phyloP scores from a whole-genome alignment of 352 stramenopile species.

The Pythium scleroteichum region DNA sequence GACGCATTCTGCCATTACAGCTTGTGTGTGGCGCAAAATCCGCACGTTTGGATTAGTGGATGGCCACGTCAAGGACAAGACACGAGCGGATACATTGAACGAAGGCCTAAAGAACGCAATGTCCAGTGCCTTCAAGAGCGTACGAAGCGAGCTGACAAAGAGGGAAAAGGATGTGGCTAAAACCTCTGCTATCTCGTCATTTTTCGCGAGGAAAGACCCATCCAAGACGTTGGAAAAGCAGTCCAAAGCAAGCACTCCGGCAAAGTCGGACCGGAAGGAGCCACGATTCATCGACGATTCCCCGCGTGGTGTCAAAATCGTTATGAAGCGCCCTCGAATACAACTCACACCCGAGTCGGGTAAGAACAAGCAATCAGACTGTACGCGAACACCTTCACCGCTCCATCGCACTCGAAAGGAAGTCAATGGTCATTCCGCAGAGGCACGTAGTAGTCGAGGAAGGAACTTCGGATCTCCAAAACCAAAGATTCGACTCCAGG shows the following conservation, averaged over 20 bases:
- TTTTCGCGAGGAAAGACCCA: conserved; percentile 1
- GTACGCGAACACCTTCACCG: no score
- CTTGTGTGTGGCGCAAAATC: conserved; percentile 74
- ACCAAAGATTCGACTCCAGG: conserved; percentile 10
- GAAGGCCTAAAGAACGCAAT: conserved; percentile 47
- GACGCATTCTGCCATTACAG: conserved; percentile 29
- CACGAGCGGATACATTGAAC: conserved; percentile 59
- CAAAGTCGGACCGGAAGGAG: conserved; percentile 1
- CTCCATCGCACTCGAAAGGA: no score
- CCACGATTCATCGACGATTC: background rate
- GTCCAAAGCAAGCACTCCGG: background rate
- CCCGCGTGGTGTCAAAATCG: background rate
- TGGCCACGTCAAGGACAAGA: conserved; percentile 59
- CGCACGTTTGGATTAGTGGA: conserved; percentile 67
- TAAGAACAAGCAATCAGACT: no score
- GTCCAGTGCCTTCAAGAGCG: conserved; percentile 12
- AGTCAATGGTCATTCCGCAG: no score
- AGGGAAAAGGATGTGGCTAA: conserved; percentile 8
- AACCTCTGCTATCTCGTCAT: conserved; percentile 2
- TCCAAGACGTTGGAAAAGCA: background rate
- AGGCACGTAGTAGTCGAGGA: background rate
- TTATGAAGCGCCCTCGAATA: conserved; percentile 22
- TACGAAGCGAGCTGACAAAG: conserved; percentile 6
- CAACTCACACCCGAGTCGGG: conserved; percentile 20
- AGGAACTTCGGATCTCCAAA: background rate